Evolutionary conservation across 1,139 yeast genomes (phyloP).

Genomic region (Hyphopichia fennica): DNA sequence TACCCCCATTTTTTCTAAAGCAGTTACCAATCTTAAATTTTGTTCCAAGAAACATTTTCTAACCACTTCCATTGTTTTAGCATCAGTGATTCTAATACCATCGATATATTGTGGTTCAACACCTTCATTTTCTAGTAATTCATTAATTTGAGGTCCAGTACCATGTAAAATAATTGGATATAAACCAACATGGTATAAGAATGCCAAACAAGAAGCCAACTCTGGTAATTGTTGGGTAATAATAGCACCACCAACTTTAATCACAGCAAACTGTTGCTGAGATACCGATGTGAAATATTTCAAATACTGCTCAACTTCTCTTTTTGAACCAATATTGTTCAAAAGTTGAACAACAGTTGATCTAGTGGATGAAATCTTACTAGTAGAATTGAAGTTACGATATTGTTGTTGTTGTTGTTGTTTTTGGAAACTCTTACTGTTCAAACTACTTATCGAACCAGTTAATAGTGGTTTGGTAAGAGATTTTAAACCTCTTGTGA

Average conservation of each 20-base stretch:
- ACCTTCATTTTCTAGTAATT: slow-evolving; percentile 87
- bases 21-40: slow-evolving; percentile 90
- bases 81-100: slow-evolving; percentile 95
- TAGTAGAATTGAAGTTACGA: slow-evolving; percentile 1
- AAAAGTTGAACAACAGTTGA: slow-evolving; percentile 92
- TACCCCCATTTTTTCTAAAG: slow-evolving; percentile 93
- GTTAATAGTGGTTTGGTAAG: not conserved
- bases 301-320: slow-evolving; percentile 96
- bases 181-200: slow-evolving; percentile 93
- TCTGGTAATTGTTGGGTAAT: slow-evolving; percentile 92
- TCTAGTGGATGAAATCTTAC: slow-evolving; percentile 55
- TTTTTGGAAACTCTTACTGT: no score
- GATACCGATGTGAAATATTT: slow-evolving; percentile 95
- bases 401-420: not conserved
- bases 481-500: not conserved
- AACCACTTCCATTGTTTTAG: slow-evolving; percentile 93
- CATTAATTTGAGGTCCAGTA: slow-evolving; percentile 98
- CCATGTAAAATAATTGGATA: slow-evolving; percentile 97
- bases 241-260: slow-evolving; percentile 98
- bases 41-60: slow-evolving; percentile 94
- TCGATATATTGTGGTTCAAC: slow-evolving; percentile 95
- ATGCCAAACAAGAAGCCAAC: slow-evolving; percentile 92
- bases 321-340: slow-evolving; percentile 93
- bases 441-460: not conserved
- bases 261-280: slow-evolving; percentile 96